Percentiles rank a stretch among this genome's conserved stretches.
These are phyloP conservation scores for Metschnikowia shivogae DNA, from an alignment of 805 yeast species.

Conservation along the genomic window DNA sequence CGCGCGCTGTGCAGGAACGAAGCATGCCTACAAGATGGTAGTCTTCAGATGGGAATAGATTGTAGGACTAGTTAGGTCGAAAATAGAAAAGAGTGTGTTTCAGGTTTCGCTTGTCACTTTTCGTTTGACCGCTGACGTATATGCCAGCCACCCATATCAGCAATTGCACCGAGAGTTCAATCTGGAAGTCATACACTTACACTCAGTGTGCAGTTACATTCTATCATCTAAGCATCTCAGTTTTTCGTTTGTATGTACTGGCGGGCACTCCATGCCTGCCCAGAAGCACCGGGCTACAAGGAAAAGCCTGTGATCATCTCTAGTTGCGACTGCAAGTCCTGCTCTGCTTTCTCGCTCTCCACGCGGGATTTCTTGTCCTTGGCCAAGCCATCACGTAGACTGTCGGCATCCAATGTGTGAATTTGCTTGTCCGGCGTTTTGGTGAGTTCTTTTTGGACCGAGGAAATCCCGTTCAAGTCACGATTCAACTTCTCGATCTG, in stretches of 20 bases:
- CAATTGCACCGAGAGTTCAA: too few relatives aligned
- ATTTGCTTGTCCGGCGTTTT: slow-evolving; percentile 15
- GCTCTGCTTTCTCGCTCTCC: slow-evolving; percentile 30
- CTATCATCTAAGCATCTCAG: too few relatives aligned
- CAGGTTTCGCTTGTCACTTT: too few relatives aligned
- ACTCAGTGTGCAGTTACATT: too few relatives aligned
- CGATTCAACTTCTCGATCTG: slow-evolving; percentile 33
- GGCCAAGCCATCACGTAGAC: slow-evolving; percentile 35
- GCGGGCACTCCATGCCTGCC: too few relatives aligned
- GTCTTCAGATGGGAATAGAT: too few relatives aligned
- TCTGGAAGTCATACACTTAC: too few relatives aligned
- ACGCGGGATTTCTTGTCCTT: slow-evolving; percentile 31
- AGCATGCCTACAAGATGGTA: not conserved
- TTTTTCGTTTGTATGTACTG: too few relatives aligned
- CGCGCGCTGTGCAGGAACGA: slow-evolving; percentile 3
- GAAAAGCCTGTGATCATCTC: slow-evolving; percentile 41
- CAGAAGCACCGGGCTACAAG: not conserved
- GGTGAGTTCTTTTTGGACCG: slow-evolving; percentile 14
- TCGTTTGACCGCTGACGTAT: too few relatives aligned
- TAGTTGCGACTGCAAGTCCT: slow-evolving; percentile 42
- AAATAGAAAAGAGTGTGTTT: too few relatives aligned
- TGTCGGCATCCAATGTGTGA: slow-evolving; percentile 33
- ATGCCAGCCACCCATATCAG: too few relatives aligned
- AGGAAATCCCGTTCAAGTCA: slow-evolving; percentile 20
- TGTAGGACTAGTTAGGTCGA: too few relatives aligned